Percentiles rank a stretch among this genome's conserved stretches.
Evolutionary conservation across 169 alveolate species (phyloP).

Genomic region (Plasmodium coatneyi): DNA sequence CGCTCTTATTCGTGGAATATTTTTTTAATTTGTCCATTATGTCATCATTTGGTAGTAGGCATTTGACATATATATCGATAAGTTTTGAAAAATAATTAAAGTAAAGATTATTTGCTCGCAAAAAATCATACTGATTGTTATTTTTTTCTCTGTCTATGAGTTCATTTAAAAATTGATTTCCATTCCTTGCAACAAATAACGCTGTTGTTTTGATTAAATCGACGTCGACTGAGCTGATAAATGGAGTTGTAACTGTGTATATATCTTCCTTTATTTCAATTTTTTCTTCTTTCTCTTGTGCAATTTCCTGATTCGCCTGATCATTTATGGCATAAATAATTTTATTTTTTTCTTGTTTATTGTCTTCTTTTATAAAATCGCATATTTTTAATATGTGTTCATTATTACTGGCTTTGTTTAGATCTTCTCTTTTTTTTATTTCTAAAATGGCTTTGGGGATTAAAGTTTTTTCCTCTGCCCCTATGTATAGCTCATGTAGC

Average conservation of each 20-base stretch:
- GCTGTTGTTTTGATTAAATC: conserved; percentile 96
- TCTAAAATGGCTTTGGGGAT: conserved; percentile 80
- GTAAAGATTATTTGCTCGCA: conserved; percentile 95
- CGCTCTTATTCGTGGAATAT: conserved; percentile 84
- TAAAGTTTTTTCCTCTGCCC: conserved; percentile 25
- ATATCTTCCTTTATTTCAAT: conserved; percentile 74
- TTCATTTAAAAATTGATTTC: conserved; percentile 94
- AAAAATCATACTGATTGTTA: conserved; percentile 94
- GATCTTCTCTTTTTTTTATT: conserved; percentile 78
- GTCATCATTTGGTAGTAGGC: conserved; percentile 93
- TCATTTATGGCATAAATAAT: conserved; percentile 65
- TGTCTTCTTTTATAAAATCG: conserved; percentile 75
- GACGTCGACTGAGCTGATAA: conserved; percentile 81
- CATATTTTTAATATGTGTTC: conserved; percentile 77
- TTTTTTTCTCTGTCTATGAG: conserved; percentile 87
- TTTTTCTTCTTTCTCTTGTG: conserved; percentile 4
- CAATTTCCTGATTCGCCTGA: conserved; percentile 12
- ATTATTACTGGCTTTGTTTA: conserved; percentile 54
- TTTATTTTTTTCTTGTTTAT: conserved; percentile 77
- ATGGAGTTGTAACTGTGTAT: conserved; percentile 86
- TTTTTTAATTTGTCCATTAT: conserved; percentile 88
- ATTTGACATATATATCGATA: conserved; percentile 94
- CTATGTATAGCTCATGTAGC: conserved; percentile 82
- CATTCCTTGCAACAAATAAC: conserved; percentile 96
- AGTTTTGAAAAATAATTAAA: conserved; percentile 94